These are phyloP conservation scores for Veloporphyrellus conicus DNA, from an alignment of 1,284 basidiomycete species.

Conservation along the genomic window DNA sequence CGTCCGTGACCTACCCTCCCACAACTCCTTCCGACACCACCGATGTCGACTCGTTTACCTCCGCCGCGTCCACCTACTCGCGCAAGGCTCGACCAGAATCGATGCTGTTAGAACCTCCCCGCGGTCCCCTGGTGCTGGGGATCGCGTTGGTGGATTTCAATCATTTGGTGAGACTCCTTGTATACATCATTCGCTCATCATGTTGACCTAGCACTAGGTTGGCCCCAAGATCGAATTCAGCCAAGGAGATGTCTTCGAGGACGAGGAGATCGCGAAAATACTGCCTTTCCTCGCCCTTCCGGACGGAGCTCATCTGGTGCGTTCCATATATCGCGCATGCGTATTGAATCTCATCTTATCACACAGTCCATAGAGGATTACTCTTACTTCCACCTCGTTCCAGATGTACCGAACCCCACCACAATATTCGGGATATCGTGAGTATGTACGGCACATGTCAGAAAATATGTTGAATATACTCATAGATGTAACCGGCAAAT, in stretches of 20 bases:
- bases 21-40: constrained; percentile 42
- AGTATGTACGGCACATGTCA: constrained; percentile 31
- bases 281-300: constrained; percentile 97
- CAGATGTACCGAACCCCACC: constrained; percentile 61
- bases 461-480: constrained; percentile 5
- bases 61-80: constrained; percentile 61
- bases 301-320: constrained; percentile 91
- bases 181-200: constrained; percentile 10
- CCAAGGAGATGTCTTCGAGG: constrained; percentile 65
- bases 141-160: constrained; percentile 89
- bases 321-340: constrained; percentile 19
- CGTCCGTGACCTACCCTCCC: constrained; percentile 55
- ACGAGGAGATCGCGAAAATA: constrained; percentile 77
- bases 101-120: constrained; percentile 54
- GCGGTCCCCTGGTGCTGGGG: constrained; percentile 68
- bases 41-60: constrained; percentile 56
- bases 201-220: constrained; percentile 49
- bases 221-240: constrained; percentile 88
- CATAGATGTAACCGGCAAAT: constrained; percentile 94
- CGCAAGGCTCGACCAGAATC: constrained; percentile 76
- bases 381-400: constrained; percentile 89
- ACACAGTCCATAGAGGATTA: constrained; percentile 88
- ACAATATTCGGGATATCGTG: constrained; percentile 94
- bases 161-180: constrained; percentile 60
- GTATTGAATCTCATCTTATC: constrained; percentile 10